Evolutionary conservation across 345 rosid genomes (phyloP).

Genomic region (Melaleuca alternifolia): DNA sequence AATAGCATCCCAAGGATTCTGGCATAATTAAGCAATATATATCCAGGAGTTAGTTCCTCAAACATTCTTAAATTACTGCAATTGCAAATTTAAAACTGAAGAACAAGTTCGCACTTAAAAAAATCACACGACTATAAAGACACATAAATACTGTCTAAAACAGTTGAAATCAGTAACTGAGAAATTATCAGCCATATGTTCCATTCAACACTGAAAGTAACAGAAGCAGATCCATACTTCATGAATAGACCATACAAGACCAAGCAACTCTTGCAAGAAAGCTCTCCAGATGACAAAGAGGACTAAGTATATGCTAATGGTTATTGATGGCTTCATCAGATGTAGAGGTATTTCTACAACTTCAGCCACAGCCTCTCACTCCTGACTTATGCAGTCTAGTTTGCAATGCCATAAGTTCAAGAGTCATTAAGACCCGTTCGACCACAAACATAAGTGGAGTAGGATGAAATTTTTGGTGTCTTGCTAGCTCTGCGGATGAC

Average conservation of each 20-base stretch:
- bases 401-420: not conserved
- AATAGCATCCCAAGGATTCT: conserved; percentile 92
- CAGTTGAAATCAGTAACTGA: not conserved
- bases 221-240: not conserved
- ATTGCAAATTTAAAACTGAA: not conserved
- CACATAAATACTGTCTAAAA: not conserved
- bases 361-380: not conserved
- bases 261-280: not conserved
- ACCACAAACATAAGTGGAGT: not conserved
- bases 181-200: not conserved
- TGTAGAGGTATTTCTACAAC: not conserved
- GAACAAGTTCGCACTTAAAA: not conserved
- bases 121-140: not conserved
- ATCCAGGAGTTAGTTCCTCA: not conserved
- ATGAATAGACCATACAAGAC: not conserved
- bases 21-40: conserved; percentile 11
- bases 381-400: not conserved
- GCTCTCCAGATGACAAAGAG: not conserved
- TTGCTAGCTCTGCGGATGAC: not conserved
- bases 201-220: not conserved
- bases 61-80: not conserved
- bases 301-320: not conserved
- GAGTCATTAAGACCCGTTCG: not conserved
- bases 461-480: not conserved
- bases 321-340: not conserved